Evolutionary conservation across 805 yeast species (phyloP).

Genomic region (Danielia reshetovae): DNA sequence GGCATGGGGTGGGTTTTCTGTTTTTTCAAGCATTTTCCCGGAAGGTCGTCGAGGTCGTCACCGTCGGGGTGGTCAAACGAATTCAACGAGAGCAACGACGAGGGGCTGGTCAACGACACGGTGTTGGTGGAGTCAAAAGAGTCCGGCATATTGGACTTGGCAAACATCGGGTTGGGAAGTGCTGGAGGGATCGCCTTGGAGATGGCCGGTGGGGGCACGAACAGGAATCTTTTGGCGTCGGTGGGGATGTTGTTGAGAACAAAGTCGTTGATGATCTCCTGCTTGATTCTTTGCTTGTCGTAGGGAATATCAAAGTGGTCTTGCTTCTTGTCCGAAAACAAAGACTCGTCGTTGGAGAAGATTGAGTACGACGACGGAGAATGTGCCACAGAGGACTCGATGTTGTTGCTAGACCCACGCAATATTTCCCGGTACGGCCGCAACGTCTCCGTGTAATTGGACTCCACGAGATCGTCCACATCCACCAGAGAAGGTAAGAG

Average conservation of each 20-base stretch:
- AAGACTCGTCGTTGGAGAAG: conserved; percentile 21
- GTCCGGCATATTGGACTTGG: background rate
- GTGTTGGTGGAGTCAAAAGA: conserved; percentile 8
- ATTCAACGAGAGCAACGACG: conserved; percentile 32
- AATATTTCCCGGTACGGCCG: conserved; percentile 10
- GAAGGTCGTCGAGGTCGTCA: conserved; percentile 11
- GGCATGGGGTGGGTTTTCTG: conserved; percentile 12
- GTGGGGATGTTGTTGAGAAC: conserved; percentile 35
- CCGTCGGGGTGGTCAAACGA: conserved; percentile 23
- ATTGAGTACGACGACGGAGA: conserved; percentile 23
- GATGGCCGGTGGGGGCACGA: conserved; percentile 13
- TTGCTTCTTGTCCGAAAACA: conserved; percentile 12
- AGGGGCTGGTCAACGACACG: conserved; percentile 31
- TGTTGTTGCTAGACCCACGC: conserved; percentile 3
- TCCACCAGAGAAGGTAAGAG: conserved; percentile 26
- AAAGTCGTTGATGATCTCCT: conserved; percentile 39
- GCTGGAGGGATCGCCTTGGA: conserved; percentile 5
- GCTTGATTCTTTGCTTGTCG: conserved; percentile 27
- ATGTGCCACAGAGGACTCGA: conserved; percentile 13
- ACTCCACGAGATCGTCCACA: conserved; percentile 16
- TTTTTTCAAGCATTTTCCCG: conserved; percentile 11
- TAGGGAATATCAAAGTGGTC: conserved; percentile 9
- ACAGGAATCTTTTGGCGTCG: conserved; percentile 12
- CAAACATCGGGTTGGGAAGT: conserved; percentile 2
- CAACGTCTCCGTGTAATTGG: conserved; percentile 14